Evolutionary conservation across 768 basidiomycete species (phyloP).

Genomic region (Lyophyllum semitale): DNA sequence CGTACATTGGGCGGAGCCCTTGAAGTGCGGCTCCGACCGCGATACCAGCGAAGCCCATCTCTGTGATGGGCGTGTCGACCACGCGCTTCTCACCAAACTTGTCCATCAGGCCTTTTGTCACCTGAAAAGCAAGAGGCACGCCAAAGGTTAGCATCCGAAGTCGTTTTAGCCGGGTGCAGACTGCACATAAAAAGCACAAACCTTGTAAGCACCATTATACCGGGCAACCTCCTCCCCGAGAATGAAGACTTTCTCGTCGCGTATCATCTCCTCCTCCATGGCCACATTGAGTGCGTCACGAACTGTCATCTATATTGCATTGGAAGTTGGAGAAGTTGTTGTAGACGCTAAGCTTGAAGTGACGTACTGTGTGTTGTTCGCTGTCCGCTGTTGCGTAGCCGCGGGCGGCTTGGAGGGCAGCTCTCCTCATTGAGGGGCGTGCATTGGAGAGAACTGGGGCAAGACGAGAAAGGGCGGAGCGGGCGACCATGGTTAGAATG

Average conservation of each 20-base stretch:
- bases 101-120: conserved; percentile 98
- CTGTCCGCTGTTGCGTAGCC: conserved; percentile 62
- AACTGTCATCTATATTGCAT: conserved; percentile 80
- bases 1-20: conserved; percentile 91
- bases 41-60: conserved; percentile 98
- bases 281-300: conserved; percentile 97
- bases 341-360: conserved; percentile 19
- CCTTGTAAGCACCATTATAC: conserved; percentile 98
- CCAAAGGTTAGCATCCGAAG: not conserved
- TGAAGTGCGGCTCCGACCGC: conserved; percentile 94
- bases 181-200: conserved; percentile 28
- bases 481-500: conserved; percentile 57
- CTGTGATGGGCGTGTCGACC: conserved; percentile 95
- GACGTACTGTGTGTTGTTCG: conserved; percentile 44
- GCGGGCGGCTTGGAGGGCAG: conserved; percentile 46
- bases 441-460: conserved; percentile 57
- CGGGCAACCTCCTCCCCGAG: conserved; percentile 97
- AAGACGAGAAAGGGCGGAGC: conserved; percentile 65
- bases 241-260: conserved; percentile 93
- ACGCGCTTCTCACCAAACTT: conserved; percentile 99
- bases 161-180: not conserved
- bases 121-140: conserved; percentile 41
- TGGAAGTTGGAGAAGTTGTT: conserved; percentile 8
- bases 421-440: conserved; percentile 45
- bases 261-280: conserved; percentile 99